Evolutionary conservation across 495 filamentous ascomycete genomes (phyloP).

Genomic region (Hypoxylon rickii): DNA sequence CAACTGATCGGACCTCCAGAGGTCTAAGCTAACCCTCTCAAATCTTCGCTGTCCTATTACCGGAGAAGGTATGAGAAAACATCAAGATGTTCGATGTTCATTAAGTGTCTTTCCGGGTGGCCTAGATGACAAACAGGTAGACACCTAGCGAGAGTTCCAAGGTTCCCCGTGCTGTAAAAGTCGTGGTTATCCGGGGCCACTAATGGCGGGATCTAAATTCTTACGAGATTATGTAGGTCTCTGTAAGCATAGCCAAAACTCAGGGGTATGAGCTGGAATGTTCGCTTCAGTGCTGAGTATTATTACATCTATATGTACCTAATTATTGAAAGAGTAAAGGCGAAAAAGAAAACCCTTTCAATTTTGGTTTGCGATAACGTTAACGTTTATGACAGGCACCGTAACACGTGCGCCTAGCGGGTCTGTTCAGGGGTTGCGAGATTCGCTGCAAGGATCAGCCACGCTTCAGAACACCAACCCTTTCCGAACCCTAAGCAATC

Average conservation of each 20-base stretch:
- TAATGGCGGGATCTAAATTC: conserved; percentile 12
- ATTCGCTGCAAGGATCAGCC: conserved; percentile 17
- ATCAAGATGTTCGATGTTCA: too few relatives aligned
- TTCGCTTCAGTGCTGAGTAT: background rate
- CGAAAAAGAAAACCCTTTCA: too few relatives aligned
- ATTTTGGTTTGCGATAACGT: too few relatives aligned
- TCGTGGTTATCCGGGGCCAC: background rate
- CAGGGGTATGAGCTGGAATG: too few relatives aligned
- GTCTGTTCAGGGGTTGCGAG: conserved; percentile 1
- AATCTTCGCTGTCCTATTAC: too few relatives aligned
- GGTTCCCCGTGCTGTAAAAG: background rate
- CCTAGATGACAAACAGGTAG: too few relatives aligned
- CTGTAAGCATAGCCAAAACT: background rate
- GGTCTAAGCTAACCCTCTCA: too few relatives aligned
- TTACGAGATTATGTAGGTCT: background rate
- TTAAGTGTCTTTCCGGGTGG: too few relatives aligned
- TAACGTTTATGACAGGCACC: background rate
- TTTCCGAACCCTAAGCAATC: background rate
- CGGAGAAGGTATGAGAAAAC: too few relatives aligned
- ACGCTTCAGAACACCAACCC: conserved; percentile 2
- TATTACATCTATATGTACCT: background rate
- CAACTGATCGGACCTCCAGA: background rate
- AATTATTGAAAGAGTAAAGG: too few relatives aligned
- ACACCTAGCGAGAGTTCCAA: background rate
- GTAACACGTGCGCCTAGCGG: conserved; percentile 17